Base-by-base conservation (phyloP, 108 stramenopile species). In the Discostella stelligeroides region DNA sequence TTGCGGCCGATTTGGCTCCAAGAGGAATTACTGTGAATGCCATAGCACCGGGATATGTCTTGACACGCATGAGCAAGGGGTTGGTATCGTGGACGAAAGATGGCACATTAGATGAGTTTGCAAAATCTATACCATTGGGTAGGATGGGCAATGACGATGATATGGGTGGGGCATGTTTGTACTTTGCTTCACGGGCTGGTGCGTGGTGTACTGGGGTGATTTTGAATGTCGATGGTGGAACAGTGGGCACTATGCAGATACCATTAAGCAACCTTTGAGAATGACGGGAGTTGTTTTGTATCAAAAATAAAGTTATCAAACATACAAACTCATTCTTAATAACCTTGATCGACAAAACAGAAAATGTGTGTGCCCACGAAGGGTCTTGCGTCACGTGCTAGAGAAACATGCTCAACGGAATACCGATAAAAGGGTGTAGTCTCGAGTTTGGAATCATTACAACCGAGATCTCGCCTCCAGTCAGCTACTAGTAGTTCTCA, bases 21-120 rank as follows among this genome's bases (percentile, higher is more conserved):
- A 55, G 82, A 20, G 72, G 82, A 27, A 92, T 95, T 51, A 97
- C 97, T 7, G 97, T 97, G 13, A 97, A 97, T 75, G 87, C 86
- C 25, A n/a, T 97, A 2, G 94, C 94, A 20, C 97, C 97, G 5
- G 97, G 97, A 27, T 96, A 90, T 81, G 92, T 96, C 2, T 84
- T 85, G 15, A 73, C 81, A 13, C 73, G 88, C 17, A 97, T 97
- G 97, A 88, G 85, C 29, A 68, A 80, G 59, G 94, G 94, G 1
- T 59, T 96, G 60, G 65, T 60, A 6, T 75, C 79, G 9, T 95
- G 89, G 87, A 46, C 13, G 17, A 59, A 57, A 15, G 60, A 45
- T 12, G 50, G 12, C 20, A 64, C 59, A 6, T 42, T 51, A 25
- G 92, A 90, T 34, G 51, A 71, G 10, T 69, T 93, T 24, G 53